Percentiles rank a stretch among this genome's conserved stretches.
Conservation (phyloP, 2,329 filamentous ascomycete genomes). For the Gliomastix tumulicola region DNA sequence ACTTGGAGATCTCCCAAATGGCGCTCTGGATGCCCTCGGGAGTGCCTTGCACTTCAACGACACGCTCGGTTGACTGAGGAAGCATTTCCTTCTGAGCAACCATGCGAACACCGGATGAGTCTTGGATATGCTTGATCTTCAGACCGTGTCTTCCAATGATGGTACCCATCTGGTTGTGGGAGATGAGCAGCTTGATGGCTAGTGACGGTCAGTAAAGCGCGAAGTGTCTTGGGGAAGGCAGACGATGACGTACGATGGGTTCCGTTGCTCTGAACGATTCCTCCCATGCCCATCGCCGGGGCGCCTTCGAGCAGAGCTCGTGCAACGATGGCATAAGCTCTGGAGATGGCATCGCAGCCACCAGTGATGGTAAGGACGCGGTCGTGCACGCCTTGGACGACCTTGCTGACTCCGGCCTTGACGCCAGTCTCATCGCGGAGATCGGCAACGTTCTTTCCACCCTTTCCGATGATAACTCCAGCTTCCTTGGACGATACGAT, state of each 20-base stretch:
- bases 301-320: slow-evolving; percentile 88
- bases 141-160: slow-evolving; percentile 95
- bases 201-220: neutral
- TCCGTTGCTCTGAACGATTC: slow-evolving; percentile 76
- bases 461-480: slow-evolving; percentile 98
- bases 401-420: slow-evolving; percentile 97
- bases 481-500: slow-evolving; percentile 99
- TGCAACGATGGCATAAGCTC: slow-evolving; percentile 89
- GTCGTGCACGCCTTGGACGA: slow-evolving; percentile 94
- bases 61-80: slow-evolving; percentile 94
- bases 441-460: slow-evolving; percentile 95
- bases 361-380: slow-evolving; percentile 94
- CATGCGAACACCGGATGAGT: slow-evolving; percentile 95
- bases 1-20: slow-evolving; percentile 98
- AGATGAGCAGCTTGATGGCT: slow-evolving; percentile 98
- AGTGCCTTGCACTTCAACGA: slow-evolving; percentile 93
- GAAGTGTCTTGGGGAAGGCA: neutral
- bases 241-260: slow-evolving; percentile 68
- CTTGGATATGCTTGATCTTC: slow-evolving; percentile 99
- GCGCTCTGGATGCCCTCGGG: slow-evolving; percentile 94
- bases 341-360: slow-evolving; percentile 77
- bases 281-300: slow-evolving; percentile 93
- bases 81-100: slow-evolving; percentile 99
- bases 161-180: slow-evolving; percentile 99
- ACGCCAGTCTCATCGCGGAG: slow-evolving; percentile 96